Percentiles rank a stretch among this genome's conserved stretches.
Conservation (phyloP, 164 flowering plant genomes). For the Annona cherimola region DNA sequence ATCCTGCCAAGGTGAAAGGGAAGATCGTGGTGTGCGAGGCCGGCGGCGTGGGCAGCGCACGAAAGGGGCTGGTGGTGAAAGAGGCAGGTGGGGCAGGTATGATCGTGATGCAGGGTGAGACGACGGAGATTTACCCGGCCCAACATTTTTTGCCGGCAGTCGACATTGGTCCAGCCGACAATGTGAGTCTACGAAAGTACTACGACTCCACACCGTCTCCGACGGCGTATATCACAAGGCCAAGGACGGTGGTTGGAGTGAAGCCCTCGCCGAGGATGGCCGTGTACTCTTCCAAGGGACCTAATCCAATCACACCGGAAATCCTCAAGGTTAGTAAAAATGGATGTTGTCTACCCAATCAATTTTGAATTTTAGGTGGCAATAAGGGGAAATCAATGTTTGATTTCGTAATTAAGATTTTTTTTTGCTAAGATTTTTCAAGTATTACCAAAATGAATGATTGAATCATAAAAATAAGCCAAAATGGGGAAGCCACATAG, state of each 20-base stretch:
- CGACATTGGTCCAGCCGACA: conserved; percentile 36
- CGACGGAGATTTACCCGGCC: conserved; percentile 34
- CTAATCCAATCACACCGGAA: not conserved
- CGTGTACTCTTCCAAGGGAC: conserved; percentile 14
- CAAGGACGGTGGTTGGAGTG: conserved; percentile 4
- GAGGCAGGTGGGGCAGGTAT: conserved; percentile 37
- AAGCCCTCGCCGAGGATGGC: conserved; percentile 10
- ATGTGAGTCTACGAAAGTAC: not conserved
- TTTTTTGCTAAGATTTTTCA: too few relatives aligned
- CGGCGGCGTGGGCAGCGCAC: not conserved
- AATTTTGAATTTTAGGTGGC: too few relatives aligned
- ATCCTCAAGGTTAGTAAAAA: conserved; percentile 9
- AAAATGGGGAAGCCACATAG: too few relatives aligned
- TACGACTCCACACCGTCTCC: not conserved
- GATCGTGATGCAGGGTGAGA: conserved; percentile 37
- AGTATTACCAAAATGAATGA: too few relatives aligned
- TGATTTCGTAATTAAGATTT: too few relatives aligned
- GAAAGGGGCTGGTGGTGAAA: conserved; percentile 11
- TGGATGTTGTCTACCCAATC: too few relatives aligned
- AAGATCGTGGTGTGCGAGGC: conserved; percentile 37
- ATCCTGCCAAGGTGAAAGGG: conserved; percentile 42
- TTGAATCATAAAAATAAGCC: too few relatives aligned
- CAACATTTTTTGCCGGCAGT: conserved; percentile 45
- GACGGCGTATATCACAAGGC: conserved; percentile 44
- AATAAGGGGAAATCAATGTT: too few relatives aligned